phyloP scores from a whole-genome alignment of 2,329 filamentous ascomycete genomes.

The Botrytis sinoallii region DNA sequence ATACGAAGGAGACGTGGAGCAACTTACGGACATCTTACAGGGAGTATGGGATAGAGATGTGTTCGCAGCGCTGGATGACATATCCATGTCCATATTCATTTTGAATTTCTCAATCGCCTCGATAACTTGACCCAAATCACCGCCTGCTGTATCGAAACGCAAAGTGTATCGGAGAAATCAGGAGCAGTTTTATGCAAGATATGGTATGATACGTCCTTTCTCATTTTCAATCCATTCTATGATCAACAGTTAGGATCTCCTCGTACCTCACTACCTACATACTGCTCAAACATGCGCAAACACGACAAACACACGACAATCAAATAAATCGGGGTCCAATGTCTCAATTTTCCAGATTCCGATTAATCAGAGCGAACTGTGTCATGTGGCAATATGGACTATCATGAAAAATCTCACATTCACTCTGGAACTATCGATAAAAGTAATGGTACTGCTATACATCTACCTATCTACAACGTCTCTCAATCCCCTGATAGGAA shows the following conservation, averaged over 20 bases:
- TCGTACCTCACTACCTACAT: not conserved
- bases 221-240: not conserved
- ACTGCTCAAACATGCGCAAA: constrained; percentile 14
- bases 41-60: constrained; percentile 26
- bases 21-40: constrained; percentile 29
- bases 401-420: not conserved
- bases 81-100: not conserved
- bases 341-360: not conserved
- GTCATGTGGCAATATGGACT: not conserved
- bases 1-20: no score
- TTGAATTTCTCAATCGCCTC: not conserved
- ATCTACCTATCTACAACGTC: not conserved
- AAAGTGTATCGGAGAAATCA: not conserved
- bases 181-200: not conserved
- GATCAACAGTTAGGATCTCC: not conserved
- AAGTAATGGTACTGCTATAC: not conserved
- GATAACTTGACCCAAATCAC: not conserved
- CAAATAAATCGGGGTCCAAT: not conserved
- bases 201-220: not conserved
- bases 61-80: not conserved
- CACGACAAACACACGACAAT: not conserved
- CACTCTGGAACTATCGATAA: not conserved
- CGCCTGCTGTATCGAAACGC: not conserved
- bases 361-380: not conserved
- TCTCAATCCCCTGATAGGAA: not conserved